Base-by-base conservation (phyloP, 805 yeast genomes). In the Candida railenensis region DNA sequence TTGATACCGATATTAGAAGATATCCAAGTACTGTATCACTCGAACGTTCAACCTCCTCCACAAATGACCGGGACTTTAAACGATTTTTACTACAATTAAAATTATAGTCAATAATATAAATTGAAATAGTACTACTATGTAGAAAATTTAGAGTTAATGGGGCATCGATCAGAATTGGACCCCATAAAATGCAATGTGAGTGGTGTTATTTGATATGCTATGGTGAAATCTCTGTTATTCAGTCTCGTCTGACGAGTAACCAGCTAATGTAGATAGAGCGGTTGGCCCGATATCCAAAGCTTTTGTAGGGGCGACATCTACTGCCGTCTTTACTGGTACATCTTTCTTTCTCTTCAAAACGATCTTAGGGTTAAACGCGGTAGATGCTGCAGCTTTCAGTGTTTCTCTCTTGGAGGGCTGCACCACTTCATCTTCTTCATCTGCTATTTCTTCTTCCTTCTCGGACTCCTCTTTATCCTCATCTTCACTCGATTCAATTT, bases 31-130 rank as follows among this genome's bases (percentile, higher is more conserved):
- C 50, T 51, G 9, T 69, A 65, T 51, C 74, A 71, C 22, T 48
- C 57, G 19, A 46, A 54, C 40, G 71, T 67, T 9, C 65, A 65
- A 16, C 67, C 67, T 3, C 76, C 76, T 2, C 46, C 49, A 5
- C 45, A 54, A 28, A 59, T 62, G 18, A 62, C 61, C 12, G 62
- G 65, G 5, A 66, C 76, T 2, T 62, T 72, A 48, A 66, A 58
- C 46, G 67, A 62, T 28, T 70, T 71, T 49, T 42, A 51, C 16
- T 67, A 44, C 55, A 54, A 50, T 40, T 56, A 42, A 40, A 14
- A 14, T 41, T 9, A 21, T 38, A 30, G 16, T 12, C 14, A 11
- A 36, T 36, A n/a, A n/a, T n/a, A n/a, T n/a, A n/a, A n/a, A n/a
- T n/a, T 25, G 30, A 25, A 25, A 25, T 7, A 25, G 11, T 11